Evolutionary conservation across 2,329 filamentous ascomycete species (phyloP).

Genomic region (Pseudogymnoascus sp.): DNA sequence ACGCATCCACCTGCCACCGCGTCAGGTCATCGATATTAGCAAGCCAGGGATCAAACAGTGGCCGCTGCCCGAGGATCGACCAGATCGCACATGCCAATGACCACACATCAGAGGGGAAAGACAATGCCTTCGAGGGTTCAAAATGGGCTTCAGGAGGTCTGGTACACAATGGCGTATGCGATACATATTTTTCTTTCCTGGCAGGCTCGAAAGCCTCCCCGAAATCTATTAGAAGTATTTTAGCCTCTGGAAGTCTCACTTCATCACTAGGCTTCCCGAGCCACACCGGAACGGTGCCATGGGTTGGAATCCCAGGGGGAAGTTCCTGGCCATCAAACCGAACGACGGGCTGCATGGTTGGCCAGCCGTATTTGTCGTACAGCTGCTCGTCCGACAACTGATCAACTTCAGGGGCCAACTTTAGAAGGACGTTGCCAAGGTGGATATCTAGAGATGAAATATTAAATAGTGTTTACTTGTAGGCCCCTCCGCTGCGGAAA

Average conservation of each 20-base stretch:
- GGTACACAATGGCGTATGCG: neutral
- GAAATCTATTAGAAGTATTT: slow-evolving; percentile 17
- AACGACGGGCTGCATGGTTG: slow-evolving; percentile 12
- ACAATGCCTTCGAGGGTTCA: slow-evolving; percentile 8
- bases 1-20: slow-evolving; percentile 8
- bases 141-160: slow-evolving; percentile 13
- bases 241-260: slow-evolving; percentile 10
- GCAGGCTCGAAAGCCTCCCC: slow-evolving; percentile 16
- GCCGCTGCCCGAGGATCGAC: slow-evolving; percentile 13
- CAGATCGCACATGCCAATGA: slow-evolving; percentile 14
- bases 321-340: neutral
- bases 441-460: slow-evolving; percentile 21
- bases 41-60: slow-evolving; percentile 12
- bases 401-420: slow-evolving; percentile 19
- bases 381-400: slow-evolving; percentile 19
- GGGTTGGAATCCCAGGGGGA: neutral
- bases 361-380: slow-evolving; percentile 21
- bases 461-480: slow-evolving; percentile 2
- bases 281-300: neutral
- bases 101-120: slow-evolving; percentile 17
- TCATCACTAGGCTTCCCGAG: slow-evolving; percentile 12
- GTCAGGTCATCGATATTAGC: slow-evolving; percentile 12
- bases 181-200: neutral
- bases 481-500: neutral
- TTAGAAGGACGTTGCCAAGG: slow-evolving; percentile 24